Evolutionary conservation across 352 stramenopile species (phyloP).

Genomic region (Phytophthora palmivora): DNA sequence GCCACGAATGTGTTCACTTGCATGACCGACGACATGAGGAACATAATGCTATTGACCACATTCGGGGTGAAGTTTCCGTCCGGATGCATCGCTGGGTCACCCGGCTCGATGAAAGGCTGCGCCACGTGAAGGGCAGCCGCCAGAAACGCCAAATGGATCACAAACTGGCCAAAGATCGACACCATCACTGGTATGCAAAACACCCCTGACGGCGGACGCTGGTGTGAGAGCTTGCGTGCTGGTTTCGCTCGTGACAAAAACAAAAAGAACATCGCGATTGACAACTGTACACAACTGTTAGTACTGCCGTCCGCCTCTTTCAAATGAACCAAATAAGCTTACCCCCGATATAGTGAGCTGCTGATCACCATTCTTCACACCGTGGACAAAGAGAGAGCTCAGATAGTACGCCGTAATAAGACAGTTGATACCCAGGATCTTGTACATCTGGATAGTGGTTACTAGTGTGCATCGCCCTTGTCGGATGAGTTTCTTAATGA

Average conservation of each 20-base stretch:
- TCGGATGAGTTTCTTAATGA: constrained; percentile 95
- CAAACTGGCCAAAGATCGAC: constrained; percentile 96
- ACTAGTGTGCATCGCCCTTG: constrained; percentile 98
- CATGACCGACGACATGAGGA: constrained; percentile 95
- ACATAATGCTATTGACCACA: constrained; percentile 98
- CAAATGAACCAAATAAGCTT: constrained; percentile 16
- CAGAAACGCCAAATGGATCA: constrained; percentile 96
- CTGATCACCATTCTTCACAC: constrained; percentile 98
- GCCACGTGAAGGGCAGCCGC: constrained; percentile 89
- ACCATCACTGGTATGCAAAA: constrained; percentile 93
- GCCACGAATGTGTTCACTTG: constrained; percentile 97
- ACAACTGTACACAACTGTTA: constrained; percentile 61
- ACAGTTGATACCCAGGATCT: constrained; percentile 99
- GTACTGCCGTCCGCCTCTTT: constrained; percentile 68
- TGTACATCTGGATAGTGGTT: constrained; percentile 99
- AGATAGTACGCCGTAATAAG: constrained; percentile 98
- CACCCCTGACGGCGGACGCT: constrained; percentile 94
- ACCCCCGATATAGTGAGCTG: constrained; percentile 84
- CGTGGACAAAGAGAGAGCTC: constrained; percentile 97
- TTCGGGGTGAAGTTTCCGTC: constrained; percentile 97
- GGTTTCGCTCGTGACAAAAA: constrained; percentile 88
- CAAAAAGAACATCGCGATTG: constrained; percentile 75
- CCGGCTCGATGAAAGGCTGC: constrained; percentile 87
- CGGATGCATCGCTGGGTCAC: constrained; percentile 78
- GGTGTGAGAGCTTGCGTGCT: constrained; percentile 92